Base-by-base conservation (phyloP, 768 basidiomycete genomes). In the Mycena leptocephala region DNA sequence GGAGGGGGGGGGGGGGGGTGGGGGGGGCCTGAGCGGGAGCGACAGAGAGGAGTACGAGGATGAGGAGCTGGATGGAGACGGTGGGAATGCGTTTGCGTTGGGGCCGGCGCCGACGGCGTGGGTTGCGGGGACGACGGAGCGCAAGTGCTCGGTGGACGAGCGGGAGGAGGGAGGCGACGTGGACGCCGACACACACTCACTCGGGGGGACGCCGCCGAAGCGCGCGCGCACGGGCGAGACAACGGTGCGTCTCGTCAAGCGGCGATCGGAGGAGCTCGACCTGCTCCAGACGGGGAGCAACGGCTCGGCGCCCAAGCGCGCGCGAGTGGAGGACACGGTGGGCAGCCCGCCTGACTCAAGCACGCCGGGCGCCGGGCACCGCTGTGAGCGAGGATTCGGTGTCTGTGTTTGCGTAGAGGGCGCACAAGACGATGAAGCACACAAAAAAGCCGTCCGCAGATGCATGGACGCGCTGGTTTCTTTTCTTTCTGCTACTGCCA, bases 91-190 rank as follows among this genome's bases (percentile, higher is more conserved):
- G 2, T 46, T 46, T 46, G 43, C 43, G 48, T 9, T 58, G 33
- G 62, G 41, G 39, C 69, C 69, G 20, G 43, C 61, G 71, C 55
- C 53, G 33, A 3, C 18, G 14, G 61, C 48, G 20, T 33, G 48
- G 24, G 26, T 53, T 10, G 51, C n/a, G 51, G 53, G 14, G 26
- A 14, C 26, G 24, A 24, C 32, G 56, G 59, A 51, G 66, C 55
- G 70, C 24, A 81, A 84, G 82, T 26, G 84, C 46, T 82, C 80
- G 1, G 79, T 79, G 32, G 82, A 85, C 30, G 86, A 85, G 64
- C 83, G 85, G 5, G 84, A 84, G 56, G 82, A 81, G 51, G 83
- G 80, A 26, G 53, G 53, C 26, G 53, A 55, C 2, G 18, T 11
- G 43, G 16, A 46, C 13, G 35, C 18, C 43, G 14, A 20, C 16